These are phyloP conservation scores for Pleurotus tuoliensis DNA, from an alignment of 768 basidiomycete species.

Conservation along the genomic window DNA sequence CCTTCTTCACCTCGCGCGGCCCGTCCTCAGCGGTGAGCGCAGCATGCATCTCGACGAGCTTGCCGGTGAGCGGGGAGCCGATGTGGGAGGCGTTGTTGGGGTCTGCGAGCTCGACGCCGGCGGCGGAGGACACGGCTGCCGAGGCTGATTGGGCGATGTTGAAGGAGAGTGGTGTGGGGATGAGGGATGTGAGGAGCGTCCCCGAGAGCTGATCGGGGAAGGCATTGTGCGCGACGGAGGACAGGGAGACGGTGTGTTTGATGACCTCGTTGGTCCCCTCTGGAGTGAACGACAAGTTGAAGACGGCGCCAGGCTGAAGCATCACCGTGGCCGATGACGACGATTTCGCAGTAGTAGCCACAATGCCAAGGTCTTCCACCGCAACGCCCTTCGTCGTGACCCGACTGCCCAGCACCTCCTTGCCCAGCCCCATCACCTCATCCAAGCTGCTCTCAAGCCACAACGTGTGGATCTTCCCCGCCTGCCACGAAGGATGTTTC, in stretches of 20 bases:
- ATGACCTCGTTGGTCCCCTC: slow-evolving; percentile 2
- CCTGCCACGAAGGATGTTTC: slow-evolving; percentile 26
- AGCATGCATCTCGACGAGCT: slow-evolving; percentile 31
- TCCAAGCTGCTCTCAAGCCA: slow-evolving; percentile 32
- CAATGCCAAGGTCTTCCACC: not conserved
- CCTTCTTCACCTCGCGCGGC: slow-evolving; percentile 21
- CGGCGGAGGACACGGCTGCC: slow-evolving; percentile 17
- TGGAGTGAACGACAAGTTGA: slow-evolving; percentile 26
- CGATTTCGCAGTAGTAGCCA: not conserved
- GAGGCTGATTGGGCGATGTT: slow-evolving; percentile 29
- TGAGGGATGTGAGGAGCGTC: slow-evolving; percentile 27
- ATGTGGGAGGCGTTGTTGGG: slow-evolving; percentile 27
- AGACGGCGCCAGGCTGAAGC: slow-evolving; percentile 32
- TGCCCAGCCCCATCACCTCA: slow-evolving; percentile 17
- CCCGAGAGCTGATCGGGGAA: slow-evolving; percentile 33
- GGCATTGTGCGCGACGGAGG: slow-evolving; percentile 29
- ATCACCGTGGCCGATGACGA: slow-evolving; percentile 7
- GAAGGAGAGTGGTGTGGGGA: slow-evolving; percentile 24
- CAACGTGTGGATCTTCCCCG: slow-evolving; percentile 27
- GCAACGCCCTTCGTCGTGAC: not conserved
- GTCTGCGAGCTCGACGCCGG: slow-evolving; percentile 30
- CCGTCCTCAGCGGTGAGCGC: slow-evolving; percentile 15
- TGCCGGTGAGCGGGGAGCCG: slow-evolving; percentile 31
- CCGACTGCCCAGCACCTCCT: not conserved
- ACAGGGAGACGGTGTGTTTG: slow-evolving; percentile 28